Evolutionary conservation across 2,329 filamentous ascomycete species (phyloP), one percentile per base, ranked within the genome.

Genomic region (Lasiodiplodia sp.): DNA sequence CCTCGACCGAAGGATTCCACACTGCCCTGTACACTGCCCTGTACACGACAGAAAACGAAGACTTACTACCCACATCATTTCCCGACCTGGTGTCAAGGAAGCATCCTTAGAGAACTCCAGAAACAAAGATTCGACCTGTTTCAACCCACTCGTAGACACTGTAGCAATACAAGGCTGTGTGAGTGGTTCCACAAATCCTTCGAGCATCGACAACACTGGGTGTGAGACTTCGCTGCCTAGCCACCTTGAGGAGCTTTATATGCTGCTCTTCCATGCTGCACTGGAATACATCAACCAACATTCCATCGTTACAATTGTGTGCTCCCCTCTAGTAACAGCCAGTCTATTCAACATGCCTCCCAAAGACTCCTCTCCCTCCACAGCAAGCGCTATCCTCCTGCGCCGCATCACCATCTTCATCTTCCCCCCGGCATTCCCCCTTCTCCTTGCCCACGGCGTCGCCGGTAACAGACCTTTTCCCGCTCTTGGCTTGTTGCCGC

Each of bases 371-470:
- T 51, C 44, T 8, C 28, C 18, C n/a, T 23, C 47, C 31, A 38
- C 10, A 21, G 3, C 28, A 11, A 40, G 12, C n/a, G 11, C 60
- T 2, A 25, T 14, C 28, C 21, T 38, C 28, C 44, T 52, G 31
- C 60, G 60, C n/a, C 44, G 28, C 18, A 18, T 38, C 47, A 52
- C 60, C 8, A 64, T 64, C 44, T 23, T 23, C 44, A 37, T n/a
- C 60, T 64, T 64, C n/a, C 12, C 40, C 31, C 44, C 31, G 14
- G 44, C 60, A 2, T 64, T 64, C 28, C 60, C 47, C 5, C 47
- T 64, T 18, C 60, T 64, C 47, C 60, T 64, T 49, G 31, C 31
- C 18, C 64, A 66, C 4, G 64, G 64, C 51, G 31, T 66, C 51
- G 40, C 28, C 7, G 12, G 34, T 14, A 10, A 23, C 40, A 21